Percentiles rank a stretch among this genome's conserved stretches.
Conservation (phyloP, 805 yeast species). For the Sugiyamaella americana region DNA sequence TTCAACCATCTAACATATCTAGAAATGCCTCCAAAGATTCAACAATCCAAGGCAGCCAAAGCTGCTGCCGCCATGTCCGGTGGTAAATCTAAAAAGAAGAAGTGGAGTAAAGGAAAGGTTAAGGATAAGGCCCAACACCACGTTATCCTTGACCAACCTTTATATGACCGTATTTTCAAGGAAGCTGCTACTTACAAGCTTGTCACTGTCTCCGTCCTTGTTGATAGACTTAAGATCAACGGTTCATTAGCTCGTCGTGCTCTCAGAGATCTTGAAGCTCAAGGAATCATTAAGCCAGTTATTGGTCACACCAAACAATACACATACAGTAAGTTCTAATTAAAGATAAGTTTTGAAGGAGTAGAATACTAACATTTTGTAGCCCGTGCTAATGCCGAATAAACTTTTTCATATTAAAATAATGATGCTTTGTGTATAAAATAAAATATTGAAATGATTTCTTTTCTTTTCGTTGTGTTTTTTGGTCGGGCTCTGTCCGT, state of each 20-base stretch:
- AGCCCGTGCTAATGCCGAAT: slow-evolving; percentile 19
- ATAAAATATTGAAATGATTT: background rate
- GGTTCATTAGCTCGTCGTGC: slow-evolving; percentile 99
- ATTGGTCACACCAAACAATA: slow-evolving; percentile 94
- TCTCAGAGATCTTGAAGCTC: slow-evolving; percentile 87
- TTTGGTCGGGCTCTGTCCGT: no score
- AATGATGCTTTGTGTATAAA: background rate
- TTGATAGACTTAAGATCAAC: slow-evolving; percentile 98
- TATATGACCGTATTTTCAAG: slow-evolving; percentile 98
- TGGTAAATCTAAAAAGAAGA: slow-evolving; percentile 99
- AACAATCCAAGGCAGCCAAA: slow-evolving; percentile 99
- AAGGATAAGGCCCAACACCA: slow-evolving; percentile 99
- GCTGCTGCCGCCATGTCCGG: slow-evolving; percentile 99
- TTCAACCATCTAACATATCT: background rate
- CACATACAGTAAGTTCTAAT: slow-evolving; percentile 65
- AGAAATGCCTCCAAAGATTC: slow-evolving; percentile 98
- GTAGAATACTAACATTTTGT: slow-evolving; percentile 5
- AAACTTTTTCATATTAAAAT: slow-evolving; percentile 8
- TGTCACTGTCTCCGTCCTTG: slow-evolving; percentile 95
- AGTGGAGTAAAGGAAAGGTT: slow-evolving; percentile 99
- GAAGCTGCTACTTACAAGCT: slow-evolving; percentile 99
- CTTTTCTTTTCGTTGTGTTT: no score
- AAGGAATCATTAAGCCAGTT: slow-evolving; percentile 92
- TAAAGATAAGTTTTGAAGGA: slow-evolving; percentile 23
- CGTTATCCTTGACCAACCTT: slow-evolving; percentile 94